Percentiles rank a stretch among this genome's conserved stretches.
These are phyloP conservation scores for Pistacia atlantica DNA, from an alignment of 345 rosid species.

Conservation along the genomic window DNA sequence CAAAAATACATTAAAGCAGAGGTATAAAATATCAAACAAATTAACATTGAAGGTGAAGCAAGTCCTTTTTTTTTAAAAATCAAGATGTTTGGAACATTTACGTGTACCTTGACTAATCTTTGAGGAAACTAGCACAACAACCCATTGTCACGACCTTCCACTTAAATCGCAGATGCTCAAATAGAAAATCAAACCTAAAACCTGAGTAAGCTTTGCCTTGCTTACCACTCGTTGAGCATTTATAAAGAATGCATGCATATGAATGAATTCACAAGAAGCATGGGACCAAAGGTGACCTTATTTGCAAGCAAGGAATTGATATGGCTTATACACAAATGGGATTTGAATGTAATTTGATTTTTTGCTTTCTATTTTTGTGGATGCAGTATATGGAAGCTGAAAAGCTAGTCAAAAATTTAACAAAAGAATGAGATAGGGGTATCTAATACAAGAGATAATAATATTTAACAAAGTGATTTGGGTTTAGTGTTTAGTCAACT, in stretches of 20 bases:
- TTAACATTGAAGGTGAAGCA: too few species aligned
- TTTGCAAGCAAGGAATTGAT: constrained; percentile 38
- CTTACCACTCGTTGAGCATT: background rate
- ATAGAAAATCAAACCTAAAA: too few species aligned
- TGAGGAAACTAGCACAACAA: too few species aligned
- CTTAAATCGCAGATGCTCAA: too few species aligned
- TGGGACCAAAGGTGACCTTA: constrained; percentile 25
- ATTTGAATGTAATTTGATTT: background rate
- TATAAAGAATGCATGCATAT: too few species aligned
- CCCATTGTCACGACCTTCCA: too few species aligned
- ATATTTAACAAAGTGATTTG: background rate
- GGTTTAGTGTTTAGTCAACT: constrained; percentile 8
- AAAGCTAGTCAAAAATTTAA: constrained; percentile 30
- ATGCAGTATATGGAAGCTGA: background rate
- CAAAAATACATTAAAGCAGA: background rate
- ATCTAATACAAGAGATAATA: background rate
- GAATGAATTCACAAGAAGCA: background rate
- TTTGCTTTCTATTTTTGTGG: background rate
- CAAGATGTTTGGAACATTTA: too few species aligned
- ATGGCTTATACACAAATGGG: background rate
- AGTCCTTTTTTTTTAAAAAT: too few species aligned
- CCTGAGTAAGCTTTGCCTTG: background rate
- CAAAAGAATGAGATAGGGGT: constrained; percentile 5
- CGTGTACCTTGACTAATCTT: too few species aligned
- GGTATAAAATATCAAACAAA: background rate